A percentile compares a stretch with the other conserved stretches of the same genome.
These are phyloP conservation scores for Phytophthora hybrid DNA, from an alignment of 352 stramenopile genomes.

Conservation along the genomic window DNA sequence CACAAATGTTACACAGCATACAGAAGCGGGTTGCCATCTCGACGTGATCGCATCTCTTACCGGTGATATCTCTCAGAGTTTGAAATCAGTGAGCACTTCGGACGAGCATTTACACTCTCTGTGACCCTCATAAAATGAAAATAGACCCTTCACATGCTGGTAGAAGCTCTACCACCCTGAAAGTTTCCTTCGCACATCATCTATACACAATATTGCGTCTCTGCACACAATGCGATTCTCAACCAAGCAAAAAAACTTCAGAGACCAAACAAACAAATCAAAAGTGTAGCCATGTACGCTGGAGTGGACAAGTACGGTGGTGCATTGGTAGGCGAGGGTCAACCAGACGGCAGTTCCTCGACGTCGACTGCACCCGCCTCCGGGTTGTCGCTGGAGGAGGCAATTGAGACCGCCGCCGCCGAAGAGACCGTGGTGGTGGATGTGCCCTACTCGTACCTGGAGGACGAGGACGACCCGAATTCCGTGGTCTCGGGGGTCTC, in stretches of 20 bases:
- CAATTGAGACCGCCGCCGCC: constrained; percentile 76
- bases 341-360: constrained; percentile 41
- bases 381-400: constrained; percentile 74
- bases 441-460: constrained; percentile 82
- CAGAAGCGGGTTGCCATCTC: no score
- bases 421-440: constrained; percentile 87
- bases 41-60: no score
- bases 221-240: not conserved
- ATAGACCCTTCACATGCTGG: no score
- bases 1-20: not conserved
- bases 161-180: no score
- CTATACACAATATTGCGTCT: not conserved
- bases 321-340: constrained; percentile 69
- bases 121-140: no score
- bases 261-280: constrained; percentile 7
- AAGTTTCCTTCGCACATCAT: not conserved
- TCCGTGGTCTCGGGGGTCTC: constrained; percentile 67
- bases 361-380: constrained; percentile 20
- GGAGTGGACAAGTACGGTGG: constrained; percentile 88
- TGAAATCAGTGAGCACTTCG: no score
- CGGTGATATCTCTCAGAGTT: no score
- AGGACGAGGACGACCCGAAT: constrained; percentile 66
- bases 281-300: constrained; percentile 82
- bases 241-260: constrained; percentile 17
- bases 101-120: no score